Evolutionary conservation across 768 basidiomycete genomes (phyloP), one percentile per base, ranked within the genome.

Genomic region (Rhodotorula taiwanensis): DNA sequence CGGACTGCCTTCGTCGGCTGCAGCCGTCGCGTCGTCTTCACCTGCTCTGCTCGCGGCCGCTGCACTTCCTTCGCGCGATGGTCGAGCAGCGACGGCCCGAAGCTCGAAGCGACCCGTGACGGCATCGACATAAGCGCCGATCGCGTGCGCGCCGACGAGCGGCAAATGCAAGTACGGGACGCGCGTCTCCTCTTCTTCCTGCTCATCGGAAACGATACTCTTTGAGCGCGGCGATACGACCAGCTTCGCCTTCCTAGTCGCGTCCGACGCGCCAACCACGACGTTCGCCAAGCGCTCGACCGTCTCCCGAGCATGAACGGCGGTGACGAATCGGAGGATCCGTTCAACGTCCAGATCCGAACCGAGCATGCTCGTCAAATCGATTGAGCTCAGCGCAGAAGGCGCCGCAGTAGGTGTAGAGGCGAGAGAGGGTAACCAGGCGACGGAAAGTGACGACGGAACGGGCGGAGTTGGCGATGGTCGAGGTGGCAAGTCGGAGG

Each of bases 101-200:
- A 60, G 39, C 33, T 60, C 64, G 64, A 60, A 41, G 5, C 51
- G 33, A 5, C 64, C 64, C 15, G 55, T 48, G 18, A 18, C 36
- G 23, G 50, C 44, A 33, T 31, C 34, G 36, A 66, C 30, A 33
- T 36, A 34, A 9, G 52, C 54, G 2, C 8, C 27, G 28, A 66
- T 10, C 11, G 50, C 59, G 9, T 57, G 44, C 0, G 49, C 18
- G 14, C 44, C 50, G 25, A 52, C 44, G 34, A 66, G 64, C 5
- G 59, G 51, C 18, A 66, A 27, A 5, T 41, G 51, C 7, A 66
- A 16, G 42, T 41, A 31, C 11, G 58, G 64, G 7, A 59, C 57
- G 4, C 8, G 11, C 3, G 15, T 43, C 10, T 41, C 36, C 28
- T 48, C 56, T n/a, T 48, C 56, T 4, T 47, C 27, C 10, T 41